Percentiles rank a stretch among this genome's conserved stretches.
phyloP scores from a whole-genome alignment of 192 early-diverging fungal genomes.

The Coemansia sp. region DNA sequence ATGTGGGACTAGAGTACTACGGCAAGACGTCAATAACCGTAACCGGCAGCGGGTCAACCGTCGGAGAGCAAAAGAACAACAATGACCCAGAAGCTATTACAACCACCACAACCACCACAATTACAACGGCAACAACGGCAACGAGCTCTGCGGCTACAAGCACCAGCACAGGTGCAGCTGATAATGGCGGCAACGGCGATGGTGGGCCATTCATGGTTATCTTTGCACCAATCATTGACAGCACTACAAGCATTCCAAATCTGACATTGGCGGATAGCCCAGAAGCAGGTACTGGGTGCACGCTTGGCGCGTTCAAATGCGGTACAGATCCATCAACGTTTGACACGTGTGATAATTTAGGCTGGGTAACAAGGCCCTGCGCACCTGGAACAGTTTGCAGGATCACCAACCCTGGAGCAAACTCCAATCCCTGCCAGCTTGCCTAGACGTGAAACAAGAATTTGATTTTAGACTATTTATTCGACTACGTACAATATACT shows the following conservation, averaged over 20 bases:
- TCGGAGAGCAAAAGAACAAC: background rate
- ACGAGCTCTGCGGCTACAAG: no score
- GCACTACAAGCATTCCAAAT: no score
- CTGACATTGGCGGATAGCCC: no score
- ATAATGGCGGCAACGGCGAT: no score
- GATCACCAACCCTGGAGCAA: background rate
- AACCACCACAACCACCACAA: background rate
- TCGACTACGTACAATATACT: no score
- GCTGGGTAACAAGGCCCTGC: slow-evolving; percentile 7
- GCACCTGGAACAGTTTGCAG: slow-evolving; percentile 12
- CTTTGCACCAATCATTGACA: no score
- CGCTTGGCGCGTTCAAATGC: slow-evolving; percentile 2
- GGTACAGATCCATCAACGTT: background rate
- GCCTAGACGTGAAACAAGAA: no score
- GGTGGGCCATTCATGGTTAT: no score
- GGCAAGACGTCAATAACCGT: slow-evolving; percentile 10
- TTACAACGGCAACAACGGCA: background rate
- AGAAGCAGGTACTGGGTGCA: background rate
- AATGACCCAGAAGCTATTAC: background rate
- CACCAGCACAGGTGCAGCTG: background rate
- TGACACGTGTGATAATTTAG: slow-evolving; percentile 8
- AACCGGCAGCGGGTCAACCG: slow-evolving; percentile 1
- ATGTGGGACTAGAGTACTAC: slow-evolving; percentile 13
- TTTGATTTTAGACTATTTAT: no score
- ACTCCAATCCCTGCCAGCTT: slow-evolving; percentile 3